phyloP scores from a whole-genome alignment of 345 rosid species.

The Nasturtium officinale region DNA sequence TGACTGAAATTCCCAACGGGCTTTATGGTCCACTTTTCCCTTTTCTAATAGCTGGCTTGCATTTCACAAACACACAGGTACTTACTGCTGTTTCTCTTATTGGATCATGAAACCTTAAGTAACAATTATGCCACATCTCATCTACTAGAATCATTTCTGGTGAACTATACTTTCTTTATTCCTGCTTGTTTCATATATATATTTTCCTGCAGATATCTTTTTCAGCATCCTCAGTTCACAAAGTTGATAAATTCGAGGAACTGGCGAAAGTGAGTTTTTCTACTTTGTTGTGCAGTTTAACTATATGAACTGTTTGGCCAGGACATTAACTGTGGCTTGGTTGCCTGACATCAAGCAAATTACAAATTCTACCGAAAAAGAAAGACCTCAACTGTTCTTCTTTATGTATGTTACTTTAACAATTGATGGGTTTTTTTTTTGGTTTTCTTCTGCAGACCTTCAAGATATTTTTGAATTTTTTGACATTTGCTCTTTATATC shows the following conservation, averaged over 20 bases:
- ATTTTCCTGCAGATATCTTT: constrained; percentile 60
- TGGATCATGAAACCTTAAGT: background rate
- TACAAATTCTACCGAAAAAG: background rate
- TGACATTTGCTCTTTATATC: constrained; percentile 55
- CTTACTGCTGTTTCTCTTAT: constrained; percentile 14
- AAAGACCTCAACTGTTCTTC: background rate
- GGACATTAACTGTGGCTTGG: too few species aligned
- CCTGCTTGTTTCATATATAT: constrained; percentile 8
- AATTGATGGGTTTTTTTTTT: constrained; percentile 20
- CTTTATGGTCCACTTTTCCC: constrained; percentile 71
- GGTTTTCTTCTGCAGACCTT: constrained; percentile 62
- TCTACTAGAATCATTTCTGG: constrained; percentile 6
- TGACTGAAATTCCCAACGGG: constrained; percentile 77
- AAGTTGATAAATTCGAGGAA: constrained; percentile 47
- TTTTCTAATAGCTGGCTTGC: constrained; percentile 70
- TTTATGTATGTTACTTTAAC: constrained; percentile 15
- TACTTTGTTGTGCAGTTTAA: too few species aligned
- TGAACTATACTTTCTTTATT: constrained; percentile 20
- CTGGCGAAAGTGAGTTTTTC: constrained; percentile 63
- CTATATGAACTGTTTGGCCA: too few species aligned
- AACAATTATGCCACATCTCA: background rate
- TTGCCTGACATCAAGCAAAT: too few species aligned
- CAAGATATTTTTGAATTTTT: constrained; percentile 58
- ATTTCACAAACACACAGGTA: constrained; percentile 84
- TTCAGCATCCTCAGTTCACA: constrained; percentile 46